These are phyloP conservation scores for Orbilia blumenaviensis DNA, from an alignment of 2,329 filamentous ascomycete species.

Conservation along the genomic window DNA sequence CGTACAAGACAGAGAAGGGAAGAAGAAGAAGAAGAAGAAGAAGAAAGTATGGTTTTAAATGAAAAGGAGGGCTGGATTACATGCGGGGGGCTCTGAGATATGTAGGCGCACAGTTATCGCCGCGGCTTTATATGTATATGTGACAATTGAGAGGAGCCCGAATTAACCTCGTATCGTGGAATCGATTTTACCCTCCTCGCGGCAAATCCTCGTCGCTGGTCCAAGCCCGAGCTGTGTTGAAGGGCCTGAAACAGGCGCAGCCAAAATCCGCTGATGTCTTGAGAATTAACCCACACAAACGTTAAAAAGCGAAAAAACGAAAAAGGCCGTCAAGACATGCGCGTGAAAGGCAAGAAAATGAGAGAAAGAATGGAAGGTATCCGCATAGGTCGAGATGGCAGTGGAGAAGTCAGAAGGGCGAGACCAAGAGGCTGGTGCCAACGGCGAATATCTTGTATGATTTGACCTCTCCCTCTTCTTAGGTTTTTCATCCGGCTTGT, in stretches of 20 bases:
- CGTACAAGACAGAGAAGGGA: not conserved
- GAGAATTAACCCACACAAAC: conserved; percentile 12
- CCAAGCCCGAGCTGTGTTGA: conserved; percentile 16
- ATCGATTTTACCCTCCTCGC: not conserved
- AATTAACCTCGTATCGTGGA: not conserved
- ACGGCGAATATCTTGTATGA: conserved; percentile 34
- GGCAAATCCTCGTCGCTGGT: conserved; percentile 6
- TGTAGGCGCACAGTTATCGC: conserved; percentile 9
- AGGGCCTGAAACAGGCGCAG: conserved; percentile 36
- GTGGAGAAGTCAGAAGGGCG: not conserved
- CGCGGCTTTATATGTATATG: not conserved
- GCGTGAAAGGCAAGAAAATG: not conserved
- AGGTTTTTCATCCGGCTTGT: conserved; percentile 40
- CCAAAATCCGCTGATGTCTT: conserved; percentile 15
- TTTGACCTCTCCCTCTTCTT: conserved; percentile 24
- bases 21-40: not conserved
- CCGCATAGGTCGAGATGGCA: not conserved
- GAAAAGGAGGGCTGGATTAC: not conserved
- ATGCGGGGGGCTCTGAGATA: not conserved
- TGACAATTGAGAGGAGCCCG: not conserved
- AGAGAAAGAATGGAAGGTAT: conserved; percentile 9
- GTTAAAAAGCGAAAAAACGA: not conserved
- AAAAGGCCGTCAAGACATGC: conserved; percentile 33
- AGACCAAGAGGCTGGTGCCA: conserved; percentile 13
- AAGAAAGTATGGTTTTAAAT: not conserved